Base-by-base conservation (phyloP, 2,329 filamentous ascomycete species). In the Sclerotinia nivalis region DNA sequence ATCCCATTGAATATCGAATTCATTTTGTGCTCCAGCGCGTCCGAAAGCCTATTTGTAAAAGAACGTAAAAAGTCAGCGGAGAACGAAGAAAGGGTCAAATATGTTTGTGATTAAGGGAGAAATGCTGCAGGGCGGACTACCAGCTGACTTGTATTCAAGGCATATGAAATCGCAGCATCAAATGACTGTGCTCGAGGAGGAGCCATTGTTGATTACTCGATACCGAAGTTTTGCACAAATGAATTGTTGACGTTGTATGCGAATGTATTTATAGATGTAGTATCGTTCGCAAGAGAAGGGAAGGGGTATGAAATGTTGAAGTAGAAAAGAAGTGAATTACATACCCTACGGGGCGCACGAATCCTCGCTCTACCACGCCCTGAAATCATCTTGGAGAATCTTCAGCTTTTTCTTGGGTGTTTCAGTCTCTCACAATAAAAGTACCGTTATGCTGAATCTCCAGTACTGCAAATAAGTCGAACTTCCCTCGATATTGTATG, bases 1-100 rank as follows among this genome's bases (percentile, higher is more conserved):
- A 20, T 84, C 84, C 96, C 96, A 99, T 75, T 89, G 92, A 3
- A 87, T 84, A n/a, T 97, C 92, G 78, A 97, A 97, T 74, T 96
- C 93, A 75, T 91, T 85, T 13, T 86, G 84, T 73, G 90, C 88
- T 71, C 83, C 85, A 25, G 76, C 78, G 70, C 83, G 84, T 4
- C 78, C 76, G 31, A 89, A 79, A 70, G 87, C 86, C 88, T 91
- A 55, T 22, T 20, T 22, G 8, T 20, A 40, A 8, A 58, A n/a
- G 28, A 50, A 34, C 15, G 56, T 40, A 2, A 60, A 4, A 18
- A 66, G 66, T 73, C 65, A 74, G 71, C 55, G 8, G 54, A 56
- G 47, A 18, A 34, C 34, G 22, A 31, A 7, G 7, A 22, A 43
- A 43, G 31, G 59, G 22, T 7, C 13, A 47, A 13, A 13, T 7